Evolutionary conservation across 2,329 filamentous ascomycete species (phyloP), one percentile per base, ranked within the genome.

Genomic region (Aureobasidium vineae): DNA sequence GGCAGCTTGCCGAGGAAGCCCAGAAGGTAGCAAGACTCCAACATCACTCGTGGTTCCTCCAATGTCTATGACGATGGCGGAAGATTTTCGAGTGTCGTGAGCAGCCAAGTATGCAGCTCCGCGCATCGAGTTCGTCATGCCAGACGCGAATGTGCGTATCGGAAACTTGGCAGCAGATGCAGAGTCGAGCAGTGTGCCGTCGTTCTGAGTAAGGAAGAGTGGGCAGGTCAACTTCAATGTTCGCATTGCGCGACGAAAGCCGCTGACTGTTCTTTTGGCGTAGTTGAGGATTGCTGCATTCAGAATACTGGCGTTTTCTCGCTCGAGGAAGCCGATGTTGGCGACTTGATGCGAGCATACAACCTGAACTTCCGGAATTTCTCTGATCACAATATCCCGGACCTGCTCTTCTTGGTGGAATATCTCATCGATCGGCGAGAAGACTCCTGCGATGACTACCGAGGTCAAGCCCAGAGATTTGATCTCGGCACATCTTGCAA

Each of bases 41-140:
- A 88, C 83, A 68, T 89, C 87, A 0, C 84, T 84, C 0, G 87
- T 89, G 0, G 87, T 89, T 1, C 87, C 87, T 0, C 87, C 87
- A 66, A 89, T 85, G 70, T 89, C 87, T 1, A 88, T 83, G 0
- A 89, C 86, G 73, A 88, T 84, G 50, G 71, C 72, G 26, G 70
- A 75, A 28, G 71, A 73, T 41, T 71, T 74, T 59, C 73, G 69
- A 8, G 70, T 71, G 23, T 73, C 68, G 23, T 74, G 71, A 2
- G 71, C 72, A 50, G 82, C 81, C 1, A 90, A 75, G 65, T 87
- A 88, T 0, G 86, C 87, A 13, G 81, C 82, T 13, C 82, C 82
- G 15, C 81, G 78, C 79, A 84, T 83, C 10, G 80, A 82, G 67
- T 84, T 84, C 0, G 82, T 84, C 1, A 82, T 79, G 0, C 82